A percentile compares a stretch with the other conserved stretches of the same genome.
Conservation (phyloP, 495 filamentous ascomycete genomes). For the Choiromyces venosus region DNA sequence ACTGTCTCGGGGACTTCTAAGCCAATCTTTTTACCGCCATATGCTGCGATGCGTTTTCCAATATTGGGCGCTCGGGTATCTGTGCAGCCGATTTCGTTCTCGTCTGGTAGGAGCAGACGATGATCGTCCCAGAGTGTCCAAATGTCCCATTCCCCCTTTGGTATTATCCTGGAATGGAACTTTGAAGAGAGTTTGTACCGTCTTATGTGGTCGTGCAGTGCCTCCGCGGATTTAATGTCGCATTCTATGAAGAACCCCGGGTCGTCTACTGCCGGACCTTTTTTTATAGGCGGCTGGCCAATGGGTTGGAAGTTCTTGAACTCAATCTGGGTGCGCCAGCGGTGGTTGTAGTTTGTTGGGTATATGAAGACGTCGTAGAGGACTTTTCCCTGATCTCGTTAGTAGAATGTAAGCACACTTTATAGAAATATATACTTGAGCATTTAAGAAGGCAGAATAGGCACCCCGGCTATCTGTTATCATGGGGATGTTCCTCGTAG, state of each 20-base stretch:
- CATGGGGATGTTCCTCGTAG: slow-evolving; percentile 64
- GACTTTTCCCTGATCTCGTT: slow-evolving; percentile 58
- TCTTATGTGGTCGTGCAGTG: slow-evolving; percentile 64
- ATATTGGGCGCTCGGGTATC: slow-evolving; percentile 66
- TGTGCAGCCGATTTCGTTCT: slow-evolving; percentile 46
- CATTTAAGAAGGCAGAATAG: slow-evolving; percentile 80
- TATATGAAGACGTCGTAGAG: slow-evolving; percentile 89
- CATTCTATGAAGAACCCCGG: slow-evolving; percentile 73
- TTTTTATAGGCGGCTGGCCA: not conserved
- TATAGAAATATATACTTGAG: slow-evolving; percentile 36
- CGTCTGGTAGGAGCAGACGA: slow-evolving; percentile 28
- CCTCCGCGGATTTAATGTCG: slow-evolving; percentile 58
- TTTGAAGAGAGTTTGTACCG: slow-evolving; percentile 80
- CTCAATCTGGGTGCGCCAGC: slow-evolving; percentile 16
- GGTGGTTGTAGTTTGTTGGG: slow-evolving; percentile 45
- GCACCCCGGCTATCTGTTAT: slow-evolving; percentile 48
- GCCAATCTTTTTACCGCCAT: slow-evolving; percentile 14
- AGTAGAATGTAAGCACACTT: not conserved
- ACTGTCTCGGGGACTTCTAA: slow-evolving; percentile 42
- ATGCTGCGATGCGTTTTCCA: slow-evolving; percentile 49
- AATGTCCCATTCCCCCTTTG: slow-evolving; percentile 52
- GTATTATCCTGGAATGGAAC: slow-evolving; percentile 43
- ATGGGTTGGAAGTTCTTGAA: slow-evolving; percentile 7
- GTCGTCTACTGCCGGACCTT: slow-evolving; percentile 39
- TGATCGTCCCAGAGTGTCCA: slow-evolving; percentile 61